Base-by-base conservation (phyloP, 169 alveolate genomes). In the Plasmodium coatneyi region DNA sequence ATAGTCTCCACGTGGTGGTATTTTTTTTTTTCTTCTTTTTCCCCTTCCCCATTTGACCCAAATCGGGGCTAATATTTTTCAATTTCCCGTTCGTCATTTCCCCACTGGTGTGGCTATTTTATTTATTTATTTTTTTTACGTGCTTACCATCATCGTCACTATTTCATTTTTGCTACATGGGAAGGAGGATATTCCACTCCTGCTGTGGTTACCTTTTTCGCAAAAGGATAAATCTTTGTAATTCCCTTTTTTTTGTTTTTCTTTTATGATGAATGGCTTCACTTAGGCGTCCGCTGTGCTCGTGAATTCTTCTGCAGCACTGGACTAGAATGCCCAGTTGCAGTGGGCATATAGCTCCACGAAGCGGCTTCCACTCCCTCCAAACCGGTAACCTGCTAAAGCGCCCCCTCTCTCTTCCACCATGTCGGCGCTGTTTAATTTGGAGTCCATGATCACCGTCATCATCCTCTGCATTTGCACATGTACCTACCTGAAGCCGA, bases 361-460 rank as follows among this genome's bases (percentile, higher is more conserved):
- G 5, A 32, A 32, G 39, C 39, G 39, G 5, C 1, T 32, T 32
- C 39, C 39, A 32, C 1, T 32, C 3, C 39, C 39, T 32, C 39
- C 39, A 32, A 32, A 32, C 39, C 39, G 3, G 39, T 32, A 32
- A 32, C 39, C 39, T 32, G 39, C 39, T 3, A 32, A 32, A 32
- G 39, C 3, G 39, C 1, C 39, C 39, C 0, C 16, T 5, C 54
- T 9, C 54, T 43, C 54, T 0, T 12, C 54, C 54, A 90, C 84
- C 52, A 98, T 98, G 99, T 97, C 99, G 76, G 99, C 99, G 10
- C 95, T 98, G 81, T 97, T 98, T 94, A 98, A 98, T 78, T 96
- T 98, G 46, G 98, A 98, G 74, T 96, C 99, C n/a, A 95, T 98
- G 97, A 93, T 98, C 84, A 97, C 97, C 81, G 98, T 97, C 79